Evolutionary conservation across 2,329 filamentous ascomycete species (phyloP), one percentile per base, ranked within the genome.

Genomic region (Neurospora crassa): DNA sequence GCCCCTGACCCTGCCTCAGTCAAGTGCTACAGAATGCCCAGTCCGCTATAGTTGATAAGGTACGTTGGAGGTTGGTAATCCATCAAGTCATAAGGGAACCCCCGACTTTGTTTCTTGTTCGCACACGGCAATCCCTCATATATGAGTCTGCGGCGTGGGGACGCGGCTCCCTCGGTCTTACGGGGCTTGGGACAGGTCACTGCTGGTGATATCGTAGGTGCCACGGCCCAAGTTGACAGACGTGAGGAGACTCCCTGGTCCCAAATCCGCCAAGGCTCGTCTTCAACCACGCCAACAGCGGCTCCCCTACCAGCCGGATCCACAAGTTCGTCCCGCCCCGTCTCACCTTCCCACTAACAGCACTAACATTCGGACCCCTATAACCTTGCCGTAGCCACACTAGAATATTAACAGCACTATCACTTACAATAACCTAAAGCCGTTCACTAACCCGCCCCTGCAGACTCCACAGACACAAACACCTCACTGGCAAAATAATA

Each of bases 131-230:
- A 16, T 16, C n/a, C n/a, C n/a, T n/a, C 18, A 43, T 7, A 43
- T 43, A 6, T 1, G 16, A 42, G 41, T 42, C 18, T 42, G 41
- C 41, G 16, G 16, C 5, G 41, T 16, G 41, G 2, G 41, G 16
- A 42, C 6, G 16, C 16, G 16, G 41, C 41, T 42, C 34, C 34
- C 34, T 8, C 16, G 16, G 41, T 42, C 41, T 42, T 42, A 16
- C 16, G 77, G 11, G 79, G 79, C 76, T 81, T 80, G 40, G 79
- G 79, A 4, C 29, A 29, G 29, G 14, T 80, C 78, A 34, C 79
- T 79, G 37, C 79, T 79, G 37, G 79, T 80, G 71, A 79, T 80
- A 73, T 81, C 79, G 70, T 81, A 81, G 73, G 79, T 79, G 40
- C 79, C 79, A 14, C 79, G 77, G 75, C 79, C 79, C 69, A 79